Conservation (phyloP, 1,284 basidiomycete species). For the Austroboletus novae-zelandiae region DNA sequence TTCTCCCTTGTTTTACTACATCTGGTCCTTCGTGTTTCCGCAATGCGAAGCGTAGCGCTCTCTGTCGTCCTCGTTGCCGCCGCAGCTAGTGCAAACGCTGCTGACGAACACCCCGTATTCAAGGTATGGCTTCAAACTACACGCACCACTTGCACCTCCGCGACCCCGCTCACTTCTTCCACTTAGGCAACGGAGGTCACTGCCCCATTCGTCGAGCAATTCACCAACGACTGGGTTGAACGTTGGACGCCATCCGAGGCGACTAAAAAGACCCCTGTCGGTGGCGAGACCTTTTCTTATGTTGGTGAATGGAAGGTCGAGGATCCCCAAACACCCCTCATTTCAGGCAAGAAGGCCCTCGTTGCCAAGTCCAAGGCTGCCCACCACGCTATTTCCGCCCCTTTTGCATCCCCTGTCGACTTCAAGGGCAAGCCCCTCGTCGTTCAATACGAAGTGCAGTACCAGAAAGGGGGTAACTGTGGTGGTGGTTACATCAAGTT, state of each 20-base stretch:
- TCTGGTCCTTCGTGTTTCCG: constrained; percentile 62
- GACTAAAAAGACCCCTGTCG: constrained; percentile 94
- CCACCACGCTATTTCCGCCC: constrained; percentile 96
- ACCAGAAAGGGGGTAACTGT: constrained; percentile 98
- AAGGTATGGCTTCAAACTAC: constrained; percentile 45
- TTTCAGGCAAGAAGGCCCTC: constrained; percentile 84
- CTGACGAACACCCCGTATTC: constrained; percentile 64
- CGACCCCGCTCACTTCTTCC: constrained; percentile 2
- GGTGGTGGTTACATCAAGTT: constrained; percentile 99
- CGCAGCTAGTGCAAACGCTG: constrained; percentile 58
- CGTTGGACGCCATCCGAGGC: constrained; percentile 97
- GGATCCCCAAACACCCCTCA: constrained; percentile 71
- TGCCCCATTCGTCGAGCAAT: constrained; percentile 98
- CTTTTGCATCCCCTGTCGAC: constrained; percentile 78
- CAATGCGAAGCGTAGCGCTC: constrained; percentile 82
- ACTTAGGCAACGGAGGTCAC: constrained; percentile 75
- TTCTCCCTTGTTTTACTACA: constrained; percentile 29
- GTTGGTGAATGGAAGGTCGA: constrained; percentile 98
- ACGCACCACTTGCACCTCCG: constrained; percentile 1
- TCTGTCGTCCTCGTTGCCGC: constrained; percentile 66
- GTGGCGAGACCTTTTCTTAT: constrained; percentile 93
- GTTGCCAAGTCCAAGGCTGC: constrained; percentile 92
- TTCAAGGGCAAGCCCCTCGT: constrained; percentile 89
- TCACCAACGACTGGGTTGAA: constrained; percentile 85
- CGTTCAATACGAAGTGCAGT: constrained; percentile 99